phyloP scores from a whole-genome alignment of 306 rosid species.

The Cicer yamashitae region DNA sequence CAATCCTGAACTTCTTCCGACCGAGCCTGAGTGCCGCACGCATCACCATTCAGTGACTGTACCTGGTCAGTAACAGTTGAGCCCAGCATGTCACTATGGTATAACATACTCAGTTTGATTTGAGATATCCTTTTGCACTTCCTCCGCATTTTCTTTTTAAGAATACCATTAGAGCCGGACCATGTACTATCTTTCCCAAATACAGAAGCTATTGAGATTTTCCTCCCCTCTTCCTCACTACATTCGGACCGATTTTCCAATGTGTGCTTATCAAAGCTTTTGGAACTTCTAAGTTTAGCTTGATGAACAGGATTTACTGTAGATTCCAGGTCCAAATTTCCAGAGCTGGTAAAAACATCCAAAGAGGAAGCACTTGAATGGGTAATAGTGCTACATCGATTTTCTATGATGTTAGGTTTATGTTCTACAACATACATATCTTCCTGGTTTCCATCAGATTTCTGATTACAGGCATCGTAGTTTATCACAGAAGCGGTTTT shows the following conservation, averaged over 20 bases:
- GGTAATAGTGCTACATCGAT: constrained; percentile 47
- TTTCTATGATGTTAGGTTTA: constrained; percentile 39
- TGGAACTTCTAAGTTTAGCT: constrained; percentile 46
- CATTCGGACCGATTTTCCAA: constrained; percentile 48
- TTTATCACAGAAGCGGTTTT: constrained; percentile 44
- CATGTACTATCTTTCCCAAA: constrained; percentile 49
- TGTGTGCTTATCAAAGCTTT: constrained; percentile 48
- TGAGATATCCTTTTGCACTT: constrained; percentile 88
- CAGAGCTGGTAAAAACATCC: constrained; percentile 50
- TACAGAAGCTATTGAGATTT: constrained; percentile 47
- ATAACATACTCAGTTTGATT: constrained; percentile 60
- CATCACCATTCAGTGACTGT: constrained; percentile 50
- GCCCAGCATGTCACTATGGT: constrained; percentile 49
- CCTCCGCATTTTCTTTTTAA: constrained; percentile 70
- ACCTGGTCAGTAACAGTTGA: constrained; percentile 54
- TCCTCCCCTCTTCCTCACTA: constrained; percentile 50
- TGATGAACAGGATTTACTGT: constrained; percentile 47
- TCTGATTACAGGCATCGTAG: constrained; percentile 45
- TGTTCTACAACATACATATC: constrained; percentile 27
- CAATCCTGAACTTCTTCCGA: constrained; percentile 56
- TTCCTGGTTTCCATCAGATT: constrained; percentile 44
- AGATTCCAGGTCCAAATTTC: constrained; percentile 48
- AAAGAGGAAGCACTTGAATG: constrained; percentile 46
- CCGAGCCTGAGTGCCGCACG: constrained; percentile 45
- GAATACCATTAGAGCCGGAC: constrained; percentile 53